phyloP scores from a whole-genome alignment of 2,329 filamentous ascomycete genomes.

The Stagonosporopsis cucurbitacearum region DNA sequence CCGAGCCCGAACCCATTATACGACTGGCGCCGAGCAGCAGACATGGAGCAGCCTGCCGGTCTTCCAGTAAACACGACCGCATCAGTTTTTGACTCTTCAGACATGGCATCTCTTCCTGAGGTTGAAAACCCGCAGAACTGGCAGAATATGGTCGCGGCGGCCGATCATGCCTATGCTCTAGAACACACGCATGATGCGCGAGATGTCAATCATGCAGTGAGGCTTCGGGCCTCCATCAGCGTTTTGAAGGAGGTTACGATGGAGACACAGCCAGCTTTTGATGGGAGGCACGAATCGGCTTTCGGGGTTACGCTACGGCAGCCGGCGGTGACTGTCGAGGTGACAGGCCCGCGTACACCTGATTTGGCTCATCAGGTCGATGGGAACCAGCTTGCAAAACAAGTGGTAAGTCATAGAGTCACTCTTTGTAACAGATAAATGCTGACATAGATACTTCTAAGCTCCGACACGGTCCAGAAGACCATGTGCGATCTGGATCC shows the following conservation, averaged over 20 bases:
- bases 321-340: not conserved
- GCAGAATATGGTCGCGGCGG: not conserved
- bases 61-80: not conserved
- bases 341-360: not conserved
- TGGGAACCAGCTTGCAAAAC: not conserved
- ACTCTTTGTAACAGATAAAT: not conserved
- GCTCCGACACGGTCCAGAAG: not conserved
- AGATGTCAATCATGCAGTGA: not conserved
- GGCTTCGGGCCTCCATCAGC: not conserved
- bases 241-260: not conserved
- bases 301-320: not conserved
- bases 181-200: not conserved
- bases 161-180: not conserved
- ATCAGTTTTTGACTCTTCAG: no score
- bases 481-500: not conserved
- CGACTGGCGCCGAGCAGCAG: constrained; percentile 4
- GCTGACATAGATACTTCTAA: not conserved
- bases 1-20: not conserved
- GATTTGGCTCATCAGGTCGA: not conserved
- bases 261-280: not conserved
- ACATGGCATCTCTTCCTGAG: not conserved
- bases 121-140: not conserved
- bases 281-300: not conserved
- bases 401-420: not conserved
- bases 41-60: not conserved